These are phyloP conservation scores for Collybia sordida DNA, from an alignment of 768 basidiomycete species.

Conservation along the genomic window DNA sequence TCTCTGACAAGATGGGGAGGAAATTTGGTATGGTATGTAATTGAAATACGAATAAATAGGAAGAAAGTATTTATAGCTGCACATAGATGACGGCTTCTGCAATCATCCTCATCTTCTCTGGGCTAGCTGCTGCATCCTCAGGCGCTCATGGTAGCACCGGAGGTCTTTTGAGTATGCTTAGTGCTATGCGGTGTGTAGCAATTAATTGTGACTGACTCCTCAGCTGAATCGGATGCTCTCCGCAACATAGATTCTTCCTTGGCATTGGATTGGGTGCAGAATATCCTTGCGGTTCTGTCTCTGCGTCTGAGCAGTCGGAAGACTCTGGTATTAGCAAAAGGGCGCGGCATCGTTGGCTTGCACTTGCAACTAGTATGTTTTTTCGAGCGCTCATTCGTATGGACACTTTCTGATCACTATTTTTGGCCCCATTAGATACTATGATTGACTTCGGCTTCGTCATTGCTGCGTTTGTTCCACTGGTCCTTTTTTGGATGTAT, in stretches of 20 bases:
- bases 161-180: slow-evolving; percentile 76
- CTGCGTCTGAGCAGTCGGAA: slow-evolving; percentile 87
- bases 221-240: no score
- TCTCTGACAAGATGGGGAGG: slow-evolving; percentile 82
- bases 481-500: slow-evolving; percentile 87
- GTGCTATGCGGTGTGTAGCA: slow-evolving; percentile 61
- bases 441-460: slow-evolving; percentile 89
- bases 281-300: slow-evolving; percentile 88
- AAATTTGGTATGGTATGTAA: slow-evolving; percentile 80
- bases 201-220: background rate
- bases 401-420: background rate
- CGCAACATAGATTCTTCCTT: slow-evolving; percentile 62
- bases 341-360: slow-evolving; percentile 82
- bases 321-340: slow-evolving; percentile 72
- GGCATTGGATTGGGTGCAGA: slow-evolving; percentile 89
- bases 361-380: slow-evolving; percentile 77
- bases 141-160: slow-evolving; percentile 67
- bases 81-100: slow-evolving; percentile 72
- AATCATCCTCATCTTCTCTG: slow-evolving; percentile 82
- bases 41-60: background rate
- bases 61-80: slow-evolving; percentile 8
- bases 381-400: background rate
- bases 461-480: slow-evolving; percentile 72
- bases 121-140: slow-evolving; percentile 77
- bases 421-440: slow-evolving; percentile 41